Evolutionary conservation across 2,329 filamentous ascomycete genomes (phyloP), one percentile per base, ranked within the genome.

Genomic region (Colletotrichum chlorophyti): DNA sequence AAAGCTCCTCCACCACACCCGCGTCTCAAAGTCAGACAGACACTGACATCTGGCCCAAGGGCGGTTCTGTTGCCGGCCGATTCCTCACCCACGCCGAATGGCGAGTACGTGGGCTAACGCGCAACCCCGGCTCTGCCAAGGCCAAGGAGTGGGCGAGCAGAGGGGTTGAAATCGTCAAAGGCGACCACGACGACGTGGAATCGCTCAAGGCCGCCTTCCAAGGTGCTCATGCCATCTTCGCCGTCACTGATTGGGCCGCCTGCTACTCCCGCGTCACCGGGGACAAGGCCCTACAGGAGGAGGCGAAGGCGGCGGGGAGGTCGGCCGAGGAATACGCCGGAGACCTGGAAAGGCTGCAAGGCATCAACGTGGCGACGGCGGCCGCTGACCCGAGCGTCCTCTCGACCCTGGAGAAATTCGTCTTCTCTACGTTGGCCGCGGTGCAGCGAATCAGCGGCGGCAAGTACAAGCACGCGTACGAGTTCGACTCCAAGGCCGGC

Each of bases 221-320:
- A 12, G 74, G 70, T 32, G 72, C 75, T 10, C 67, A 67, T 32
- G 65, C 64, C 52, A 73, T 79, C 61, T 78, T 76, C 68, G 66
- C 67, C 41, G 68, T 72, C 19, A 76, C 72, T 3, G 69, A 76
- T 51, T 70, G 63, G 46, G 52, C 37, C n/a, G 23, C 34, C 23
- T 38, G 32, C 41, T 54, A 42, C 35, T 23, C 53, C 43, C 34
- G 32, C 2, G 50, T 60, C n/a, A 41, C n/a, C 34, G 37, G 37
- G 31, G 42, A 59, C 24, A 26, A 19, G 8, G 43, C 34, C 23
- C 21, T 47, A 15, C 45, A 53, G 14, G 12, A 29, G 11, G 57
- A 53, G 29, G 57, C 47, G n/a, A 26, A 19, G 50, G 23, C 38
- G 6, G 37, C 53, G 10, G 59, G 54, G 11, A 43, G 55, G 26